Percentiles rank a stretch among this genome's conserved stretches.
These are phyloP conservation scores for Parathielavia appendiculata DNA, from an alignment of 495 filamentous ascomycete species.

Conservation along the genomic window DNA sequence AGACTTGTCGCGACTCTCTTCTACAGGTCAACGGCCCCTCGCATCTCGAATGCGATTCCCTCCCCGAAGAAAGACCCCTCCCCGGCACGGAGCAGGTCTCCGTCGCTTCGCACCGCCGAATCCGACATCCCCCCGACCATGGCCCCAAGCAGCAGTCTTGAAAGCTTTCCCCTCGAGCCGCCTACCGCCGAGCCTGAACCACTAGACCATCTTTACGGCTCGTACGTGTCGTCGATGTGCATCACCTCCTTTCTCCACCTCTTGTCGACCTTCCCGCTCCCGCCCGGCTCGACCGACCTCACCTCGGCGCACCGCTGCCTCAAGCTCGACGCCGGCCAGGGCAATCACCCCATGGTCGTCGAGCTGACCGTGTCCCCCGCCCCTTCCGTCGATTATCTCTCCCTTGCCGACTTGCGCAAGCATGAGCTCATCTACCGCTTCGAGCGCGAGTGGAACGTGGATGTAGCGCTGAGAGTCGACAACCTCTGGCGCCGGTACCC, in stretches of 20 bases:
- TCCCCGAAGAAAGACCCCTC: conserved; percentile 30
- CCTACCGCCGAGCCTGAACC: conserved; percentile 57
- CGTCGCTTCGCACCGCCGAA: conserved; percentile 30
- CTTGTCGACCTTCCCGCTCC: conserved; percentile 61
- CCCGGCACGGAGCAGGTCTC: conserved; percentile 25
- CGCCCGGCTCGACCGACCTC: conserved; percentile 49
- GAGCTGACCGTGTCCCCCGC: conserved; percentile 66
- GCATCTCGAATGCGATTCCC: conserved; percentile 28
- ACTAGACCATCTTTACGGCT: conserved; percentile 71
- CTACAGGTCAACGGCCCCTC: conserved; percentile 51
- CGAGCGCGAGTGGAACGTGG: conserved; percentile 82
- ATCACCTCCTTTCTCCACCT: conserved; percentile 77
- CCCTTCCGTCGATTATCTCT: conserved; percentile 61
- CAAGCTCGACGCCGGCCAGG: conserved; percentile 45
- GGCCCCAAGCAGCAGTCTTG: conserved; percentile 61
- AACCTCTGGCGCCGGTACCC: conserved; percentile 69
- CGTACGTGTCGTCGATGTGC: conserved; percentile 71
- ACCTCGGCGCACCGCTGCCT: conserved; percentile 68
- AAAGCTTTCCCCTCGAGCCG: conserved; percentile 67
- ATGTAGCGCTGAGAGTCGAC: conserved; percentile 68
- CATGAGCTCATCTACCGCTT: conserved; percentile 77
- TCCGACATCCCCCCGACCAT: conserved; percentile 47
- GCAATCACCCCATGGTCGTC: conserved; percentile 56
- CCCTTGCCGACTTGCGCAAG: conserved; percentile 63
- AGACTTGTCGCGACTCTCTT: conserved; percentile 62